phyloP scores from a whole-genome alignment of 805 yeast genomes.

The Ogataea minuta region DNA sequence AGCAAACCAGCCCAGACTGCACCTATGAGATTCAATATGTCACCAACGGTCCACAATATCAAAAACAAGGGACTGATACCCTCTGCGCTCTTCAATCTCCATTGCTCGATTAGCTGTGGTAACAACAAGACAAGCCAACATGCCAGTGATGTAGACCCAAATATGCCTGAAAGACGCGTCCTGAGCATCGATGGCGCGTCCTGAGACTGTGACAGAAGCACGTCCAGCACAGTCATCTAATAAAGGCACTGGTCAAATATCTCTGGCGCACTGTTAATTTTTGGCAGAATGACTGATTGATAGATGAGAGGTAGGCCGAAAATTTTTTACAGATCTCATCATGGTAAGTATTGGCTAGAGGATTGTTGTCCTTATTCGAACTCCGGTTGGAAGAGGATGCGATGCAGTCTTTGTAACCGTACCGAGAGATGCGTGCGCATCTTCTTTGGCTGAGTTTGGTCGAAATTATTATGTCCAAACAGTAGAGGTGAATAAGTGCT shows the following conservation, averaged over 20 bases:
- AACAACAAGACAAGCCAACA: slow-evolving; percentile 76
- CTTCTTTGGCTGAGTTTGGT: slow-evolving; percentile 4
- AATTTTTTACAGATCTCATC: background rate
- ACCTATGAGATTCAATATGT: slow-evolving; percentile 64
- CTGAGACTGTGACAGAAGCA: slow-evolving; percentile 1
- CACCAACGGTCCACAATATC: slow-evolving; percentile 70
- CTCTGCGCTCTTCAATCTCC: slow-evolving; percentile 71
- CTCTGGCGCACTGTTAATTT: background rate
- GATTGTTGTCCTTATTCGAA: slow-evolving; percentile 8
- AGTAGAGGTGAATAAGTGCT: slow-evolving; percentile 27
- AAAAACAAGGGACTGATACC: slow-evolving; percentile 73
- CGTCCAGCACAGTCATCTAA: no score
- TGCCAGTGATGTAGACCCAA: slow-evolving; percentile 71
- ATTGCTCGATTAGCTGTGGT: slow-evolving; percentile 79
- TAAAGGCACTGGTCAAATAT: no score
- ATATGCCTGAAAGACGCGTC: slow-evolving; percentile 53
- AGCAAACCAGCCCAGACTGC: slow-evolving; percentile 67
- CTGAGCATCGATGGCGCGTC: slow-evolving; percentile 35
- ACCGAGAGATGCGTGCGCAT: slow-evolving; percentile 8
- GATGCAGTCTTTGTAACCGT: slow-evolving; percentile 6
- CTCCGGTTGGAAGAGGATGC: slow-evolving; percentile 2
- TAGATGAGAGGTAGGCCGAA: background rate
- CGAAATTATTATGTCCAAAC: slow-evolving; percentile 1
- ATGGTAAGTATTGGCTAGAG: slow-evolving; percentile 10
- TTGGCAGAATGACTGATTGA: background rate